These are phyloP conservation scores for Emmonsia crescens DNA, from an alignment of 2,329 filamentous ascomycete species.

Conservation along the genomic window DNA sequence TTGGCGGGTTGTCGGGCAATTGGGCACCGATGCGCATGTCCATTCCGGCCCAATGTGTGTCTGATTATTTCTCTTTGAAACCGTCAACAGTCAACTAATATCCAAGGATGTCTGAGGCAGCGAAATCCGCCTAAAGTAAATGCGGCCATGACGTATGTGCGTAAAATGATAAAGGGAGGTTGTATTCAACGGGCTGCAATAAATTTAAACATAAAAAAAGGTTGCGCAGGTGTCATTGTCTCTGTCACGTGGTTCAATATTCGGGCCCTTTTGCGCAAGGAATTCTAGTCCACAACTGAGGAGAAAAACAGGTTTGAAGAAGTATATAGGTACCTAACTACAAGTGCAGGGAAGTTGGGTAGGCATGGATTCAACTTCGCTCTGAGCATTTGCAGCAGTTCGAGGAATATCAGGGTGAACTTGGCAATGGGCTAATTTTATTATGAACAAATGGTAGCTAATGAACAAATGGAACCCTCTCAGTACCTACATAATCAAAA, in stretches of 20 bases:
- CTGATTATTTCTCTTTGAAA: background rate
- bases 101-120: background rate
- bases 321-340: background rate
- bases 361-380: background rate
- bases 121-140: background rate
- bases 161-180: background rate
- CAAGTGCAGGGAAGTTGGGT: background rate
- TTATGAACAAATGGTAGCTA: too few species aligned
- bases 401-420: too few species aligned
- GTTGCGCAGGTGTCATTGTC: too few species aligned
- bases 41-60: conserved; percentile 1
- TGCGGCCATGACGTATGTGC: background rate
- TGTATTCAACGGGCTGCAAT: background rate
- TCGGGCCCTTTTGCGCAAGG: background rate
- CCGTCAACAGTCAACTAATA: background rate
- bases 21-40: conserved; percentile 3
- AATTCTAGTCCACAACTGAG: background rate
- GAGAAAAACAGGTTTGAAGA: background rate
- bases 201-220: too few species aligned
- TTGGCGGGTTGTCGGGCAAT: background rate
- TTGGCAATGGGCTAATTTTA: too few species aligned
- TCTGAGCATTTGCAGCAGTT: too few species aligned
- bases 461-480: too few species aligned
- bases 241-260: background rate
- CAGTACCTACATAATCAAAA: background rate